Base-by-base conservation (phyloP, 805 yeast species). In the Saccharomycopsis malanga region DNA sequence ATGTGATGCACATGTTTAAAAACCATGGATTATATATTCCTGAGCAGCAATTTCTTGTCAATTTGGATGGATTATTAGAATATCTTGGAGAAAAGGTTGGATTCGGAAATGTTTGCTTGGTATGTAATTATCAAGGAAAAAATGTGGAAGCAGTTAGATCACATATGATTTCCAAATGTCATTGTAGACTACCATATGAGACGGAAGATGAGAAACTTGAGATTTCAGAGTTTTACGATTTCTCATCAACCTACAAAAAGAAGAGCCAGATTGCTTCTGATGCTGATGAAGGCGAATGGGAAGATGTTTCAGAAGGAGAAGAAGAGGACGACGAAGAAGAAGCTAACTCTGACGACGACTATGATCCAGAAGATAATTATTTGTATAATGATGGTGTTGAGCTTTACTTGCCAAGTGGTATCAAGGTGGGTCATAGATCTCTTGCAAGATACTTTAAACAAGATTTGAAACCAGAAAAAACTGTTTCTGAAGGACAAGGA, bases 31-130 rank as follows among this genome's bases (percentile, higher is more conserved):
- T 93, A 49, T 89, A 79, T 54, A 74, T 93, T 18, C 99, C 99
- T 1, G 98, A 93, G 63, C 74, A 69, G 53, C 74, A 73, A 45
- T 93, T 76, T 60, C 70, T 93, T 39, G 72, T 68, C 0, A 86
- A 91, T 58, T 73, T 74, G 53, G 73, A 66, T 32, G 98, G 98
- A 0, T 71, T 93, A 32, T 70, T 93, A 12, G 61, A 65, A 10
- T 93, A 93, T 58, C 68, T 93, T 55, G 83, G 88, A 17, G 98
- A 93, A 62, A 93, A 93, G 64, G 78, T 93, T 50, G 93, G 95
- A 18, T 74, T 86, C 44, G 98, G 98, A 44, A 88, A 88, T 57
- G 76, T 89, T 52, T 93, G 98, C 64, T 68, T 93, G 47, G 76
- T 74, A 27, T 93, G 98, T 63, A 71, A 76, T 38, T 91, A 77